Percentiles rank a stretch among this genome's conserved stretches.
phyloP scores from a whole-genome alignment of 1,139 yeast genomes.

The Blastobotrys capitulatus region DNA sequence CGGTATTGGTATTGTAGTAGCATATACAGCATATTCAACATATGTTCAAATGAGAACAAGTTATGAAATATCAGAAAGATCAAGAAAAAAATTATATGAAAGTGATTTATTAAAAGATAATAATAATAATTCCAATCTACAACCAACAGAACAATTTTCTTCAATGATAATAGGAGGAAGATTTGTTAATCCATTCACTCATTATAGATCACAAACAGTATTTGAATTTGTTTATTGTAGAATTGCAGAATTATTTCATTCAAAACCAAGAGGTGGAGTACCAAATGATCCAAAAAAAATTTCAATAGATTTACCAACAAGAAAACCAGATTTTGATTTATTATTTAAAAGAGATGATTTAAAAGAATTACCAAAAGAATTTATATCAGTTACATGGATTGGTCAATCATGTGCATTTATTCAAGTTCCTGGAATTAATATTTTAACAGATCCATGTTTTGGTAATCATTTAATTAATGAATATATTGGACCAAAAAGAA shows the following conservation, averaged over 20 bases:
- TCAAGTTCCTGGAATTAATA: constrained; percentile 64
- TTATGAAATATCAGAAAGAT: constrained; percentile 50
- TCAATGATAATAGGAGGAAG: constrained; percentile 65
- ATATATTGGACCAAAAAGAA: constrained; percentile 72
- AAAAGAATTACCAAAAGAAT: constrained; percentile 26
- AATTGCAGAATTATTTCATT: constrained; percentile 61
- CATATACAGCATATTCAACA: constrained; percentile 65
- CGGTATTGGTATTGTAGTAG: constrained; percentile 50
- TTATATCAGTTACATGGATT: constrained; percentile 73
- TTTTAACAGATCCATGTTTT: constrained; percentile 82
- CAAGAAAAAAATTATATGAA: constrained; percentile 26
- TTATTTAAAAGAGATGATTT: constrained; percentile 23
- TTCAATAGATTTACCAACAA: constrained; percentile 46
- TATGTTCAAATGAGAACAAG: constrained; percentile 55
- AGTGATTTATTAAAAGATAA: constrained; percentile 28
- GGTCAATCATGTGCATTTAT: constrained; percentile 86
- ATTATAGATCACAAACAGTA: constrained; percentile 83
- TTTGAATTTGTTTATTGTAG: constrained; percentile 78
- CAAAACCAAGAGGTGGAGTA: constrained; percentile 61
- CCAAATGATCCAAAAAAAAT: constrained; percentile 46
- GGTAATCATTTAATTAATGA: constrained; percentile 60
- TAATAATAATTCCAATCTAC: constrained; percentile 19
- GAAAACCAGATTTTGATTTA: constrained; percentile 52
- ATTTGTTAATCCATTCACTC: constrained; percentile 87
- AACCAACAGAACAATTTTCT: constrained; percentile 33